Conservation (phyloP, 176 grass and related monocot genomes). For the Ensete glaucum region DNA sequence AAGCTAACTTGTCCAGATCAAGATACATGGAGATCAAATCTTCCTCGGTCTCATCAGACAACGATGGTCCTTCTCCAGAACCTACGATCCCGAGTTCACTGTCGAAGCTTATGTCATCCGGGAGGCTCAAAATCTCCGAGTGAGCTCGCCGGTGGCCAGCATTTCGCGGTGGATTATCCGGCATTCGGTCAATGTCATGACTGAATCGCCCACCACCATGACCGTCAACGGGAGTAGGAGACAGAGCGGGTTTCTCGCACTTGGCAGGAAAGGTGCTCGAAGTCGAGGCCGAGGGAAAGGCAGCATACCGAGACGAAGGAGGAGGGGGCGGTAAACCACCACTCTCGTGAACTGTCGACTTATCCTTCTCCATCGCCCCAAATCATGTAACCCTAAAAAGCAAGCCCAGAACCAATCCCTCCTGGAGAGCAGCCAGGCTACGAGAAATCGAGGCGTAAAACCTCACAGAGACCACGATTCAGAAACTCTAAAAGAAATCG, state of each 20-base stretch:
- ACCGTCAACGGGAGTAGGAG: neutral
- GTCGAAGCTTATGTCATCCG: slow-evolving; percentile 56
- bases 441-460: neutral
- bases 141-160: slow-evolving; percentile 54
- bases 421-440: neutral
- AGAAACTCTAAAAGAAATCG: neutral
- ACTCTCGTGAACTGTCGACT: neutral
- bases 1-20: slow-evolving; percentile 8
- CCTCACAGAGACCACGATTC: neutral
- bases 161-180: slow-evolving; percentile 34
- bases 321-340: neutral
- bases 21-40: slow-evolving; percentile 16
- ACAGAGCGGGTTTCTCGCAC: neutral
- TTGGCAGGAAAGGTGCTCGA: slow-evolving; percentile 8
- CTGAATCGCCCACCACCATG: neutral
- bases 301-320: neutral
- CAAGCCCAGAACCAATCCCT: neutral
- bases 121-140: slow-evolving; percentile 68
- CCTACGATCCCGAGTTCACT: slow-evolving; percentile 48
- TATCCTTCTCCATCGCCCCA: slow-evolving; percentile 2
- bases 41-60: slow-evolving; percentile 27
- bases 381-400: neutral
- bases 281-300: neutral
- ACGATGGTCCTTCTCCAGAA: slow-evolving; percentile 8
- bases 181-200: slow-evolving; percentile 39